Base-by-base conservation (phyloP, 768 basidiomycete species). In the Suillus placidus region DNA sequence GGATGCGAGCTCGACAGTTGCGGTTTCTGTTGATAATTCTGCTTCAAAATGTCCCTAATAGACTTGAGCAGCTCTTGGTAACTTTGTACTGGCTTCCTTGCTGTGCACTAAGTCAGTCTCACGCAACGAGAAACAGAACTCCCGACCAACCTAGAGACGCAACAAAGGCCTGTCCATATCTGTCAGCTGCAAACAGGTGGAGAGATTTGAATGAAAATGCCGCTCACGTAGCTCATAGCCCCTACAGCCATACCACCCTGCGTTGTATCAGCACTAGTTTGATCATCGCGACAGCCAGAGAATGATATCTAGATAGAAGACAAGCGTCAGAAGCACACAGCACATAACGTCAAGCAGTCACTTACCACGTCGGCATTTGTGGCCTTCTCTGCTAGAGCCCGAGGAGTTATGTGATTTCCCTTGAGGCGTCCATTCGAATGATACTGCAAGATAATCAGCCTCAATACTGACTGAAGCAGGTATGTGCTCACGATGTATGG, bases 151-250 rank as follows among this genome's bases (percentile, higher is more conserved):
- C 80, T 62, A 91, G 69, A 0, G 86, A 76, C 4, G 74, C 78
- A 56, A 89, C 81, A 70, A 91, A 89, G 0, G 89, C 90, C 89
- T 92, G 61, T 20, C n/a, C 43, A 32, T 37, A 42, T 9, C 61
- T 16, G 49, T 75, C 12, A 71, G 61, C 30, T 6, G 18, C 1
- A 38, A 6, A n/a, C 12, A 6, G 10, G 30, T 13, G 12, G 32
- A 7, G 4, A 40, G 9, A 30, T 2, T 40, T 16, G 18, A 8
- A 16, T 16, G 20, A n/a, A 63, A 63, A 37, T 26, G 20, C n/a
- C 8, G 78, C 89, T 58, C 72, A 91, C 91, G 76, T 89, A 83
- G 74, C 90, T 91, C 88, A 93, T 93, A 4, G 91, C 92, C 3
- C 92, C 92, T 8, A 90, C 87, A 0, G 91, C 88, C 5, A 85